Percentiles rank a stretch among this genome's conserved stretches.
These are phyloP conservation scores for Aspergillus transmontanensis DNA, from an alignment of 2,329 filamentous ascomycete species.

Conservation along the genomic window DNA sequence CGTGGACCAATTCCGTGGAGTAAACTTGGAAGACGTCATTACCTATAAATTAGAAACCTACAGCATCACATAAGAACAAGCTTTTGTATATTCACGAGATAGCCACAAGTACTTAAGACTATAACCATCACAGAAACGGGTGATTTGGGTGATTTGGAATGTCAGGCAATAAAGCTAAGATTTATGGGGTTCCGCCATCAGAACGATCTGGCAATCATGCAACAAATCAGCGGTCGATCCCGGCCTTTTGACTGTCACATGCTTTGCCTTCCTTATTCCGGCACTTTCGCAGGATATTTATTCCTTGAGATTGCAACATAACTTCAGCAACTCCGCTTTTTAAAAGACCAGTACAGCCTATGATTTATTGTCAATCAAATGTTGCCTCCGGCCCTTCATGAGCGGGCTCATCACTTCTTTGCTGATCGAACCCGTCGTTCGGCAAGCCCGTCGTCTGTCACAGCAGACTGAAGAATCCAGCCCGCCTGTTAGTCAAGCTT, in stretches of 20 bases:
- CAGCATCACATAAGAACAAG: not conserved
- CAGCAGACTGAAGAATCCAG: conserved; percentile 20
- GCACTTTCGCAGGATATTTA: conserved; percentile 8
- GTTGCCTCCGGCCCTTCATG: conserved; percentile 40
- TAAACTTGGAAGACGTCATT: not conserved
- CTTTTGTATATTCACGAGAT: not conserved
- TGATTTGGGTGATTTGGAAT: not conserved
- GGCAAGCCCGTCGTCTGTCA: conserved; percentile 46
- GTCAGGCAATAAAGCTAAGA: not conserved
- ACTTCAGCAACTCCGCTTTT: not conserved
- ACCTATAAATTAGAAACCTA: not conserved
- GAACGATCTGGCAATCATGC: conserved; percentile 13
- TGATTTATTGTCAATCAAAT: conserved; percentile 13
- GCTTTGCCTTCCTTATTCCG: conserved; percentile 15
- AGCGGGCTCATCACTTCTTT: conserved; percentile 47
- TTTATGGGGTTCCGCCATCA: not conserved
- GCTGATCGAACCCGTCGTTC: conserved; percentile 47
- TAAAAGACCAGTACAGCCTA: not conserved
- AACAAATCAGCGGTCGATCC: conserved; percentile 17
- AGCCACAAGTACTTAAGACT: not conserved
- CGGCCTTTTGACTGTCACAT: conserved; percentile 16
- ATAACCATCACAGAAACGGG: not conserved
- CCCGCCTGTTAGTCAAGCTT: conserved; percentile 25
- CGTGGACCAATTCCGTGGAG: not conserved
- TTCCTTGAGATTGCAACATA: not conserved